Evolutionary conservation across 148 eudicot genomes (phyloP), one percentile per base, ranked within the genome.

Genomic region (Fagopyrum tataricum): DNA sequence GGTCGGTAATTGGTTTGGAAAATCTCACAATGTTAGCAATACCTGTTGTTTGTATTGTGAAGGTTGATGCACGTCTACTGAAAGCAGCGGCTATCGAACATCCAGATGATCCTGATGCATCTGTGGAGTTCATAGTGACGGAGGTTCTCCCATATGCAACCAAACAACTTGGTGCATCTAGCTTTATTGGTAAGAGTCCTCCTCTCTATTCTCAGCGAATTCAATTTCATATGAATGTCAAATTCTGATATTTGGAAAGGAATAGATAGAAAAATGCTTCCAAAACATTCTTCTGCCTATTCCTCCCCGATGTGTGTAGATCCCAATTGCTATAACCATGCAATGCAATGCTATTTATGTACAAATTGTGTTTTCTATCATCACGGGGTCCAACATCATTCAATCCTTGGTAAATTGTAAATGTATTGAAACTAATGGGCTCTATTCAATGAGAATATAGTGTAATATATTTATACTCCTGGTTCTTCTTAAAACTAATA

Each of bases 81-180:
- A 82, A 79, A 74, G 92, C 92, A 76, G 92, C 84, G 73, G 89
- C 92, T 14, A 84, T 84, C 47, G 90, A 88, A 81, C 81, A 88
- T 71, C 40, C 80, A 4, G 78, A 86, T 71, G 89, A 88, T 86
- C 78, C 78, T 47, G 79, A 84, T 73, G 62, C 73, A 47, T 89
- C 90, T 67, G 92, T 78, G 70, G 84, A 79, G 69, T 83, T 76
- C 55, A 85, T 88, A 13, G 78, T 86, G 23, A 75, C 67, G 4
- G 88, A 88, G 78, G 75, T 86, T 37, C 74, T 86, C 11, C 92
- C 89, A 37, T 72, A 47, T 69, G 55, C 86, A 21, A 40, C 71
- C n/a, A 59, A 72, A 48, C 70, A 72, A 43, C 64, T 75, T 8
- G 15, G 7, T 17, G 59, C 72, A 13, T 61, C 80, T 55, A 59